A percentile compares a stretch with the other conserved stretches of the same genome.
These are phyloP conservation scores for Nemophila menziesii DNA, from an alignment of 257 asterid species.

Conservation along the genomic window DNA sequence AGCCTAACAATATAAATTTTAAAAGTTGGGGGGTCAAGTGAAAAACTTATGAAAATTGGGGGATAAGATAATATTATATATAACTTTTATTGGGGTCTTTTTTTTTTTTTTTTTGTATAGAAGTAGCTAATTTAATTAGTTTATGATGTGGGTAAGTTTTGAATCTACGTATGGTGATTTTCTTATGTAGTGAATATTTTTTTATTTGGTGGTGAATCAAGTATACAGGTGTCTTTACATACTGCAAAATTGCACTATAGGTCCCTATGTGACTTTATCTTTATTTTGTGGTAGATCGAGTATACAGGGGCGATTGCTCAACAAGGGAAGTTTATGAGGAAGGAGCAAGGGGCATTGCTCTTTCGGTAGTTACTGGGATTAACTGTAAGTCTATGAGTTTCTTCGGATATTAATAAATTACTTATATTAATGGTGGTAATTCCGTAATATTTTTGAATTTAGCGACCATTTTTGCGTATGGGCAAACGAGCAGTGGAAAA, in stretches of 20 bases:
- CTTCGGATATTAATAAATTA: slow-evolving; percentile 8
- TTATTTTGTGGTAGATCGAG: slow-evolving; percentile 49
- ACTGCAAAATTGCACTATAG: not conserved
- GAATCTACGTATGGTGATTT: too few species aligned
- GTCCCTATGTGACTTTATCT: too few species aligned
- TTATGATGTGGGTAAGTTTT: too few species aligned
- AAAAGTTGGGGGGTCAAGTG: too few species aligned
- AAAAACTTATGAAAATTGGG: too few species aligned
- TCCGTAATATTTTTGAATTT: slow-evolving; percentile 17
- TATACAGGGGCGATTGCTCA: slow-evolving; percentile 73
- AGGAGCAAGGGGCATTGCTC: slow-evolving; percentile 80
- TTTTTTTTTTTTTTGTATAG: too few species aligned
- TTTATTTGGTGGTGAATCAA: too few species aligned
- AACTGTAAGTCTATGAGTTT: slow-evolving; percentile 60
- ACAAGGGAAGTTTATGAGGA: slow-evolving; percentile 82
- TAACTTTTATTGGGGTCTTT: too few species aligned
- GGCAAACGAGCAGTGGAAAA: slow-evolving; percentile 99
- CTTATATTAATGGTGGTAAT: slow-evolving; percentile 1
- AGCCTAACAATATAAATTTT: too few species aligned
- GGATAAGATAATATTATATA: too few species aligned
- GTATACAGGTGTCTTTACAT: not conserved
- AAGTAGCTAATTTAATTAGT: too few species aligned
- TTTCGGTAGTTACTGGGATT: slow-evolving; percentile 80
- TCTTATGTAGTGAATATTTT: too few species aligned
- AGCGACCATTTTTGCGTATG: slow-evolving; percentile 98